Percentiles rank a stretch among this genome's conserved stretches.
Evolutionary conservation across 2,329 filamentous ascomycete species (phyloP).

Genomic region (Aspergillus sp.): DNA sequence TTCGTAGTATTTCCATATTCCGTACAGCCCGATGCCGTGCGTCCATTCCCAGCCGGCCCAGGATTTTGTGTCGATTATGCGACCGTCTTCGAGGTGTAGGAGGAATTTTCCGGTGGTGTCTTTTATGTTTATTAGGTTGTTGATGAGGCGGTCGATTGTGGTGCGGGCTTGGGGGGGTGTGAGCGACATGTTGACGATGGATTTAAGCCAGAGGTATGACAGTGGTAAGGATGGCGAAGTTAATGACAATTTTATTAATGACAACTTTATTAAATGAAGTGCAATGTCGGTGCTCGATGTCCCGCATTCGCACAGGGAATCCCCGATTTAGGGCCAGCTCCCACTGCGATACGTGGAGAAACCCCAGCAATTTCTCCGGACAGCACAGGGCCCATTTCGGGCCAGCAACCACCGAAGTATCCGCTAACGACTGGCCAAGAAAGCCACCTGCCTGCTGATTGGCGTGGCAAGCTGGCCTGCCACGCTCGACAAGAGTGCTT

Average conservation of each 20-base stretch:
- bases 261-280: too few species aligned
- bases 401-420: slow-evolving; percentile 8
- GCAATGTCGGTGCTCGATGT: background rate
- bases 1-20: slow-evolving; percentile 78
- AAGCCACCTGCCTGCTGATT: background rate
- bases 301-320: background rate
- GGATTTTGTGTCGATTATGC: slow-evolving; percentile 79
- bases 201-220: too few species aligned
- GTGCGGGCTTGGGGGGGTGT: slow-evolving; percentile 31
- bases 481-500: slow-evolving; percentile 1
- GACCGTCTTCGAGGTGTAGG: slow-evolving; percentile 67
- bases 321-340: background rate
- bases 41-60: slow-evolving; percentile 79
- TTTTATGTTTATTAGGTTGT: slow-evolving; percentile 74
- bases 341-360: slow-evolving; percentile 18
- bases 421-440: background rate
- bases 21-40: slow-evolving; percentile 76
- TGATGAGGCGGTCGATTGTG: slow-evolving; percentile 66
- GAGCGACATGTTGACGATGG: background rate
- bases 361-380: slow-evolving; percentile 9
- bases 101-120: slow-evolving; percentile 74
- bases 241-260: too few species aligned
- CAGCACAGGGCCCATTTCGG: slow-evolving; percentile 13
- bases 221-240: too few species aligned
- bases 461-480: background rate